These are phyloP conservation scores for Zymoseptoria crescenta DNA, from an alignment of 2,329 filamentous ascomycete genomes.

Conservation along the genomic window DNA sequence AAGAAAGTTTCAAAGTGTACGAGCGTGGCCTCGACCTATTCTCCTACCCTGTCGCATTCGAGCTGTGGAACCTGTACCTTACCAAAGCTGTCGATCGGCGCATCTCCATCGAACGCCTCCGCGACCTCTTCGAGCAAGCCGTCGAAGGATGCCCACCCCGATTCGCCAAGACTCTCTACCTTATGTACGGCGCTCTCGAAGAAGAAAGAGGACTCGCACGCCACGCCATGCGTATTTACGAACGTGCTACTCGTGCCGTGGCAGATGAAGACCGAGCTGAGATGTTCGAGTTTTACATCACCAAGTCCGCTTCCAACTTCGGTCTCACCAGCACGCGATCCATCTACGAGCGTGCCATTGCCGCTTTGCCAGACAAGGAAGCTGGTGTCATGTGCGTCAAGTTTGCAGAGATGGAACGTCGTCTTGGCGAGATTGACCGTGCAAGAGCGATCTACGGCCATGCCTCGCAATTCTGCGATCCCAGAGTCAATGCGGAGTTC, in stretches of 20 bases:
- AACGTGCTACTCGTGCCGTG: slow-evolving; percentile 88
- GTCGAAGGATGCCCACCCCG: slow-evolving; percentile 90
- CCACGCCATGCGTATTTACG: slow-evolving; percentile 98
- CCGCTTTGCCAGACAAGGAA: slow-evolving; percentile 84
- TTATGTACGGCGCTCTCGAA: slow-evolving; percentile 97
- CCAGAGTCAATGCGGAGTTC: slow-evolving; percentile 78
- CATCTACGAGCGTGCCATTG: slow-evolving; percentile 94
- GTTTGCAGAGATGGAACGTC: slow-evolving; percentile 92
- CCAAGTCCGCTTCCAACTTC: slow-evolving; percentile 96
- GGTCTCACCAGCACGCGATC: slow-evolving; percentile 87
- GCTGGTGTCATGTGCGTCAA: slow-evolving; percentile 98
- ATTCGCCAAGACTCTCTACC: slow-evolving; percentile 89
- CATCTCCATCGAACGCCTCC: slow-evolving; percentile 85
- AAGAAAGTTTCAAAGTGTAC: slow-evolving; percentile 96
- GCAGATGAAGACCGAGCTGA: slow-evolving; percentile 89
- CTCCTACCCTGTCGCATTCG: slow-evolving; percentile 94
- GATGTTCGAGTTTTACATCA: slow-evolving; percentile 99
- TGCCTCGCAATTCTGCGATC: slow-evolving; percentile 94
- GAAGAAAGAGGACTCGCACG: slow-evolving; percentile 90
- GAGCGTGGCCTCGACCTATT: slow-evolving; percentile 96
- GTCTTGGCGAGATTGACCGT: slow-evolving; percentile 87
- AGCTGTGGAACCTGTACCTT: slow-evolving; percentile 96
- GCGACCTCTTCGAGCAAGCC: slow-evolving; percentile 95
- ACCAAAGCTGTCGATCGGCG: slow-evolving; percentile 96
- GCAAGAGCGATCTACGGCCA: slow-evolving; percentile 94